These are phyloP conservation scores for Ophiostoma triangulosporum DNA, from an alignment of 2,329 filamentous ascomycete genomes.

Conservation along the genomic window DNA sequence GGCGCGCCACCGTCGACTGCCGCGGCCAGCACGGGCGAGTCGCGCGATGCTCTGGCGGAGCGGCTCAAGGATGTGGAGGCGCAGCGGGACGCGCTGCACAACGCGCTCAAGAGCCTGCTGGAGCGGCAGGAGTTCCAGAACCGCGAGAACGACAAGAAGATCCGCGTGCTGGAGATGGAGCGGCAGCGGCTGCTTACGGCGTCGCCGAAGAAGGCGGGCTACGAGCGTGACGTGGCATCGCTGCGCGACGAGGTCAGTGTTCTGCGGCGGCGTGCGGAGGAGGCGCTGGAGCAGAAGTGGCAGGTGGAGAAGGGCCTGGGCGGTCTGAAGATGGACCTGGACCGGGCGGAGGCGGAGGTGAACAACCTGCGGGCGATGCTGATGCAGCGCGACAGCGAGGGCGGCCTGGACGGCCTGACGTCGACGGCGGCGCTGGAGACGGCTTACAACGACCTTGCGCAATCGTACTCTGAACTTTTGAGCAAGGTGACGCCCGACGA, in stretches of 20 bases:
- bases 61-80: slow-evolving; percentile 84
- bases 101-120: slow-evolving; percentile 70
- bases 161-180: slow-evolving; percentile 63
- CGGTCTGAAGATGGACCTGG: slow-evolving; percentile 74
- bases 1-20: not conserved
- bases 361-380: slow-evolving; percentile 66
- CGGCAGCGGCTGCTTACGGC: slow-evolving; percentile 57
- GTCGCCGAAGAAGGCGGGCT: slow-evolving; percentile 62
- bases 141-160: slow-evolving; percentile 69
- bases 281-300: slow-evolving; percentile 91
- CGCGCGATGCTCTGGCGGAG: slow-evolving; percentile 58
- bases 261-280: slow-evolving; percentile 75
- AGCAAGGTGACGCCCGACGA: slow-evolving; percentile 50
- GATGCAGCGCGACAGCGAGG: slow-evolving; percentile 66
- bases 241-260: slow-evolving; percentile 75
- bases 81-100: slow-evolving; percentile 84
- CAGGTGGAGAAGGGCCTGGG: slow-evolving; percentile 21
- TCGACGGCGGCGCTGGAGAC: slow-evolving; percentile 59
- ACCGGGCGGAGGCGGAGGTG: slow-evolving; percentile 89
- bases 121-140: slow-evolving; percentile 77
- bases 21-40: slow-evolving; percentile 30
- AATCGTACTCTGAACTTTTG: slow-evolving; percentile 53
- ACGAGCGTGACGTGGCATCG: slow-evolving; percentile 67
- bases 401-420: slow-evolving; percentile 26
- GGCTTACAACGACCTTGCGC: slow-evolving; percentile 63